phyloP scores from a whole-genome alignment of 2,329 filamentous ascomycete genomes.

The Akanthomyces dipterigenus region DNA sequence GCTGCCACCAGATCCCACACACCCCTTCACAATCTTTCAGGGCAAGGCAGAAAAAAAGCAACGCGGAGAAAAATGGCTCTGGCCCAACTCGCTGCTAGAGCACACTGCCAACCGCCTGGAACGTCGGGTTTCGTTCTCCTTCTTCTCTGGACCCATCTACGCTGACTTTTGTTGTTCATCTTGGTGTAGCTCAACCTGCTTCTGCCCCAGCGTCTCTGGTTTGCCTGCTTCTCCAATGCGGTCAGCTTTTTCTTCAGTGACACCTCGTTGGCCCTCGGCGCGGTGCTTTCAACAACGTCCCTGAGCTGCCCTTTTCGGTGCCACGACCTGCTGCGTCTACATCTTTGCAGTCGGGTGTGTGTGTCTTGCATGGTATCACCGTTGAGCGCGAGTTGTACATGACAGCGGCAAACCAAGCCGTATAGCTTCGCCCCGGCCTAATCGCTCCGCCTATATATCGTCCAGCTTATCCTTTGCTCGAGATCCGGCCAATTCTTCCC shows the following conservation, averaged over 20 bases:
- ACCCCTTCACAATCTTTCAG: slow-evolving; percentile 6
- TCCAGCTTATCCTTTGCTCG: not conserved
- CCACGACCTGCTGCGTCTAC: slow-evolving; percentile 1
- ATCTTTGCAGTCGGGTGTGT: slow-evolving; percentile 9
- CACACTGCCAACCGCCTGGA: not conserved
- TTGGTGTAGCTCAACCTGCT: not conserved
- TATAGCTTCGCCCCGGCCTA: slow-evolving; percentile 6
- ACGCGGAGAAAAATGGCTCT: slow-evolving; percentile 7
- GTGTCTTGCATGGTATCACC: slow-evolving; percentile 10
- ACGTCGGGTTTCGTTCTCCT: not conserved
- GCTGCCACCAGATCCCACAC: slow-evolving; percentile 12
- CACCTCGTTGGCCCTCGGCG: not conserved
- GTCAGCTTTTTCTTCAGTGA: not conserved
- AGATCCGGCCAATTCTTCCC: not conserved
- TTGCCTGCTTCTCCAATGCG: not conserved
- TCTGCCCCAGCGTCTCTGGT: not conserved
- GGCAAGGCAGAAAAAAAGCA: slow-evolving; percentile 12
- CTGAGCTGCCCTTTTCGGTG: not conserved
- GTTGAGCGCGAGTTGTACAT: slow-evolving; percentile 11
- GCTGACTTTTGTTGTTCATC: not conserved
- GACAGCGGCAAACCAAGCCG: slow-evolving; percentile 12
- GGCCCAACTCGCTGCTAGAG: not conserved
- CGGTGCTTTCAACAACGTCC: not conserved
- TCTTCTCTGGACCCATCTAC: slow-evolving; percentile 8
- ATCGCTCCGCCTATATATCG: slow-evolving; percentile 8